Evolutionary conservation across 225 moss, liverwort and hornwort species (phyloP), one percentile per base, ranked within the genome.

Genomic region (Marchantia paleacea): DNA sequence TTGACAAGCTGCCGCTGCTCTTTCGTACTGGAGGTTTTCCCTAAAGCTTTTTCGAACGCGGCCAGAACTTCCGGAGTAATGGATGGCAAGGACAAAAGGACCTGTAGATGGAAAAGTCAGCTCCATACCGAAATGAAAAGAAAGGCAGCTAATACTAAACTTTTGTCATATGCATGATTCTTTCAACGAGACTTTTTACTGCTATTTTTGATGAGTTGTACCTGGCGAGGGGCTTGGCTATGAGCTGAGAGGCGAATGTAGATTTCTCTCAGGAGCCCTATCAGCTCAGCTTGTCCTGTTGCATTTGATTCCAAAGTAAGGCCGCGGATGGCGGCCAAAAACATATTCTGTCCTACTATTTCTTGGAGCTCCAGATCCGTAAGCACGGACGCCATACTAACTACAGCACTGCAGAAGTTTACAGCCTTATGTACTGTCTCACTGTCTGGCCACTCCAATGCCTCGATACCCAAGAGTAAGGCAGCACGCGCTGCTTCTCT

Each of bases 371-470:
- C 89, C 81, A 88, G 82, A 64, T 95, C 91, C 10, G 81, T 90
- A 71, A 85, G 84, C 69, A 86, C 66, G 71, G 88, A 85, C 65
- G 95, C 92, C 79, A 94, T 88, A 81, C 89, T 90, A 25, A 88
- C 91, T 80, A 95, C 92, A 75, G 93, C 89, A 51, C 89, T 79
- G 86, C 95, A 99, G 80, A 99, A 99, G n/a, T 84, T 81, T 64
- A 91, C 87, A 73, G 95, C 95, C 83, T 95, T 99, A 58, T 99
- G 95, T 55, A 99, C 91, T 73, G 99, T 88, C 83, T 99, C 99
- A 79, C 94, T 95, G 85, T 99, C 99, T n/a, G 94, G 94, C 99
- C 99, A 95, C 84, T 94, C 95, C 75, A 99, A 82, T 15, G 95
- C 94, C 73, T 91, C 92, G 30, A 95, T 95, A 75, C 92, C 95